These are phyloP conservation scores for Pseudogymnoascus sp. DNA, from an alignment of 2,329 filamentous ascomycete species.

Conservation along the genomic window DNA sequence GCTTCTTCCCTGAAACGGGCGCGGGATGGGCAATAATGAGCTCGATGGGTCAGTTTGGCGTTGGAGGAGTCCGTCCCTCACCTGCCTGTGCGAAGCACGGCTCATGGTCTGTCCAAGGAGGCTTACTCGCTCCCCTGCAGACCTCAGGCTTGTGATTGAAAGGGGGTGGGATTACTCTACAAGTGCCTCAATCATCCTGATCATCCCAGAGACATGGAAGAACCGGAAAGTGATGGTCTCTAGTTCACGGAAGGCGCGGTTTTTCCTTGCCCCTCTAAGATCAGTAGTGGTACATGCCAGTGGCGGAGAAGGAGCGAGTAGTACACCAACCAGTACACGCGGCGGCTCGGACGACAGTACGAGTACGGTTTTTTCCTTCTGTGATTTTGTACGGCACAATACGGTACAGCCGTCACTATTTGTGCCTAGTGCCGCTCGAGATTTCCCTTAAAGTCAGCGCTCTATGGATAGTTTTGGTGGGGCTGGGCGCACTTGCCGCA, in stretches of 20 bases:
- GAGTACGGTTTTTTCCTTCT: not conserved
- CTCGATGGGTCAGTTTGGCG: not conserved
- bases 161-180: not conserved
- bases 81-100: not conserved
- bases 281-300: conserved; percentile 5
- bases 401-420: not conserved
- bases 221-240: conserved; percentile 4
- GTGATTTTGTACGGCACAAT: not conserved
- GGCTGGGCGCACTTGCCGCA: conserved; percentile 5
- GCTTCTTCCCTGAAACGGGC: conserved; percentile 6
- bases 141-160: not conserved
- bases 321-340: conserved; percentile 3
- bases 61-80: not conserved
- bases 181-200: conserved; percentile 7
- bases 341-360: conserved; percentile 4
- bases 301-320: not conserved
- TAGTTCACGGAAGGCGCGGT: conserved; percentile 1
- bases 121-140: conserved; percentile 4
- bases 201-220: conserved; percentile 4
- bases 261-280: not conserved
- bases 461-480: not conserved
- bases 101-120: conserved; percentile 2
- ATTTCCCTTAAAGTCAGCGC: not conserved
- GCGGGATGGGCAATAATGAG: not conserved
- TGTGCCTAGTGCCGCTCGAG: not conserved